Evolutionary conservation across 192 early-diverging fungal genomes (phyloP).

Genomic region (Backusella parvicylindrica): DNA sequence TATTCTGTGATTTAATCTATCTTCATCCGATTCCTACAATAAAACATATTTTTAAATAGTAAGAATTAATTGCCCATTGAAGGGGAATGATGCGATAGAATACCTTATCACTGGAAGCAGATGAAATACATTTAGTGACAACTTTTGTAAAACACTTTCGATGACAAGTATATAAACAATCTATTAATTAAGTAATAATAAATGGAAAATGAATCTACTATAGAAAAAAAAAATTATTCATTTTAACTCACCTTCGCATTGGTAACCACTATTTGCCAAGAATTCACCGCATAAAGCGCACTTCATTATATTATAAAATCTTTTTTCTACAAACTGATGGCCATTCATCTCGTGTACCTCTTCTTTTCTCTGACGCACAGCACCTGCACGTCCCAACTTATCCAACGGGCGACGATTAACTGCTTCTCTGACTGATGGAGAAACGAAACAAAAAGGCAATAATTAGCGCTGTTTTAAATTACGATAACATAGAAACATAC

Average conservation of each 20-base stretch:
- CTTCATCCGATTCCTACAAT: slow-evolving; percentile 56
- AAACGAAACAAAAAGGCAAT: background rate
- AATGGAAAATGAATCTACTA: background rate
- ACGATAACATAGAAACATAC: slow-evolving; percentile 34
- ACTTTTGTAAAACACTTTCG: slow-evolving; percentile 84
- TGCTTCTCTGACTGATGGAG: slow-evolving; percentile 44
- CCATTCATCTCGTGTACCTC: slow-evolving; percentile 85
- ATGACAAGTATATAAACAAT: slow-evolving; percentile 94
- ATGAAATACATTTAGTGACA: slow-evolving; percentile 87
- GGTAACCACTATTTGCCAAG: slow-evolving; percentile 85
- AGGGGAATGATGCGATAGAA: background rate
- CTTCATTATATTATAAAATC: slow-evolving; percentile 97
- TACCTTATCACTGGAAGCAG: slow-evolving; percentile 54
- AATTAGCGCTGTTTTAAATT: background rate
- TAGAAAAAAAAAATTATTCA: background rate
- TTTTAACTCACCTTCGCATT: slow-evolving; percentile 77
- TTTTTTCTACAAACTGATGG: slow-evolving; percentile 88
- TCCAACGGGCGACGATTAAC: slow-evolving; percentile 52
- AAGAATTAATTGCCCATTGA: background rate
- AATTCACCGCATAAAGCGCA: slow-evolving; percentile 96
- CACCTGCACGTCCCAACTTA: slow-evolving; percentile 71
- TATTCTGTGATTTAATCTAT: slow-evolving; percentile 85
- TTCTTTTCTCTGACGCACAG: slow-evolving; percentile 78
- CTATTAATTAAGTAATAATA: slow-evolving; percentile 32
- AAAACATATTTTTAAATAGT: background rate